Evolutionary conservation across 2,329 filamentous ascomycete species (phyloP), one percentile per base, ranked within the genome.

Genomic region (Pseudocercospora macadamiae): DNA sequence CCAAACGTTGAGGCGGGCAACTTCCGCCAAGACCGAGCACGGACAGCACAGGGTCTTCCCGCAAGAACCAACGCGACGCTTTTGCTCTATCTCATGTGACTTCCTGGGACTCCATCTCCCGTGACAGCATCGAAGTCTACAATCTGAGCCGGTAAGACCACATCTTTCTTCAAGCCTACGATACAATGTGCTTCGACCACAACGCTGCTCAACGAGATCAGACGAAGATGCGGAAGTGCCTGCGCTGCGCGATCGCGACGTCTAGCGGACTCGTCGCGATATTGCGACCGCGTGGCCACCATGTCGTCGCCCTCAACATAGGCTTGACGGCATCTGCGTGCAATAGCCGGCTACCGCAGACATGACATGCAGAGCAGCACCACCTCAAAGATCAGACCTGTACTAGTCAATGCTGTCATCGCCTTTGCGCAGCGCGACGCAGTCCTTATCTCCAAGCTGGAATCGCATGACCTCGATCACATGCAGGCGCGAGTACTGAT

Each of bases 401-500:
- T n/a, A n/a, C 36, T n/a, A 5, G 7, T n/a, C 16, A n/a, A 8
- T 12, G 6, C 28, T 12, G 6, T 32, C 28, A n/a, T 49, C 26
- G 6, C 23, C 16, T 49, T 28, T 12, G 28, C 28, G 28, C 28
- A 7, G 28, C 28, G 12, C 28, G 12, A 12, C 28, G 12, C 12
- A 7, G 6, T 32, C 47, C 47, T 49, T 34, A 34, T 32, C 26
- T 34, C n/a, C n/a, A n/a, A n/a, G 47, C 47, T 32, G 28, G n/a
- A 34, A 16, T 16, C 47, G 18, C 26, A 49, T 49, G 47, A 49
- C 47, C 47, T 19, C 47, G 26, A 49, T 57, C 55, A 57, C 55
- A 57, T 57, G 55, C 26, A 34, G 36, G 28, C 56, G 39, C 56
- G 51, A 42, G 56, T 37, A 23, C 26, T 55, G 37, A 57, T 57